Percentiles rank a stretch among this genome's conserved stretches.
Conservation (phyloP, 2,329 filamentous ascomycete species). For the Tympanopsis confertula region DNA sequence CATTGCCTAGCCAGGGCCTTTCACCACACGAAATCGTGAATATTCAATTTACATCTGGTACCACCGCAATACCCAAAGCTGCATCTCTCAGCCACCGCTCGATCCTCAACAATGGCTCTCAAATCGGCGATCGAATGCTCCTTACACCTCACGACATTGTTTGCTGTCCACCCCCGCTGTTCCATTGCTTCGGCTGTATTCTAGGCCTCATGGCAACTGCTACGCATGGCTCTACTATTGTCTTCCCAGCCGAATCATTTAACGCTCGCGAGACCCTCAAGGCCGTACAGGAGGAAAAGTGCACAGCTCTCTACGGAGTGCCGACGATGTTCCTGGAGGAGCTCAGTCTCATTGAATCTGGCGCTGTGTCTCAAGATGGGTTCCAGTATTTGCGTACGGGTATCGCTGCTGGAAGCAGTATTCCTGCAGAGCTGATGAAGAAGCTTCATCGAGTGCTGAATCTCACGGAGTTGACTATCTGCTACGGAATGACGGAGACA, state of each 20-base stretch:
- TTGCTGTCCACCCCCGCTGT: slow-evolving; percentile 76
- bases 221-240: slow-evolving; percentile 53
- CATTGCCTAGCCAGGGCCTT: background rate
- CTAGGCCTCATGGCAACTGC: slow-evolving; percentile 94
- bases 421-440: slow-evolving; percentile 54
- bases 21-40: background rate
- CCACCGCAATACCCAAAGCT: slow-evolving; percentile 80
- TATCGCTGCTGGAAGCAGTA: slow-evolving; percentile 55
- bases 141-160: slow-evolving; percentile 64
- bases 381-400: slow-evolving; percentile 43
- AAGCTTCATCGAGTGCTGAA: slow-evolving; percentile 53
- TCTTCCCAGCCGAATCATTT: slow-evolving; percentile 60
- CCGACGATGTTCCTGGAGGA: slow-evolving; percentile 65
- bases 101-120: slow-evolving; percentile 85
- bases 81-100: slow-evolving; percentile 74
- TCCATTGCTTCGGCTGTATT: slow-evolving; percentile 83
- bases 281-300: slow-evolving; percentile 7
- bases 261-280: slow-evolving; percentile 42
- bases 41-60: slow-evolving; percentile 79
- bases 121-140: slow-evolving; percentile 78
- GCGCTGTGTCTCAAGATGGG: slow-evolving; percentile 16
- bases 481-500: slow-evolving; percentile 65
- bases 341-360: slow-evolving; percentile 43
- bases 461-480: slow-evolving; percentile 57
- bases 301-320: slow-evolving; percentile 46